Evolutionary conservation across 2,329 filamentous ascomycete genomes (phyloP), one percentile per base, ranked within the genome.

Genomic region (Whalleya microplaca): DNA sequence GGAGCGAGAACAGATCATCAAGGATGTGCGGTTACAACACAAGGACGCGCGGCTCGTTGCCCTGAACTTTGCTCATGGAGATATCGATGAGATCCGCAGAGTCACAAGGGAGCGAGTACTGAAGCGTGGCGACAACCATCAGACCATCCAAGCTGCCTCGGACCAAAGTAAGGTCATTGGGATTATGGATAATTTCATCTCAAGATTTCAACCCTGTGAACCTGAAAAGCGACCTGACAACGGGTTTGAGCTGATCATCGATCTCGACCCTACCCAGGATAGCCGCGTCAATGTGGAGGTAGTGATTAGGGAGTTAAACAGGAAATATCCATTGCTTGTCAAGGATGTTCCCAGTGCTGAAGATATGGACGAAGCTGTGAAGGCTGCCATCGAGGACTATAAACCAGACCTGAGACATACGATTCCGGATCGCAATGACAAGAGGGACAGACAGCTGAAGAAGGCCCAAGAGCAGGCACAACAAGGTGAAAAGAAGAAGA

Each of bases 161-260:
- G 84, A 89, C 44, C 75, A 80, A 45, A 76, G 81, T 18, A 94
- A 96, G 72, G 91, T 95, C 53, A 80, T 95, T 45, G 84, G 85
- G 4, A 96, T 99, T 66, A 98, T 99, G 95, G 91, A 97, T 66
- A 91, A 92, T 2, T 99, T 99, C 75, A 81, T 99, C 63, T 74
- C 84, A 12, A 86, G 95, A 37, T 98, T 96, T 70, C 90, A 99
- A 75, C 84, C 88, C 19, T 81, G 92, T 56, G 84, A 93, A 62
- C 76, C 81, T 0, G 81, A 85, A 18, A 76, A 76, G 7, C 73
- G 76, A n/a, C 93, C 95, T 0, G 95, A 99, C 69, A 80, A 87
- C 61, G 82, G 83, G 6, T 99, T 99, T 66, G 91, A 97, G 68
- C 77, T 86, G 2, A 80, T 96, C 43, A 96, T 99, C 68, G 84